Conservation (phyloP, 257 asterid species). For the Oldenlandia corymbosa region DNA sequence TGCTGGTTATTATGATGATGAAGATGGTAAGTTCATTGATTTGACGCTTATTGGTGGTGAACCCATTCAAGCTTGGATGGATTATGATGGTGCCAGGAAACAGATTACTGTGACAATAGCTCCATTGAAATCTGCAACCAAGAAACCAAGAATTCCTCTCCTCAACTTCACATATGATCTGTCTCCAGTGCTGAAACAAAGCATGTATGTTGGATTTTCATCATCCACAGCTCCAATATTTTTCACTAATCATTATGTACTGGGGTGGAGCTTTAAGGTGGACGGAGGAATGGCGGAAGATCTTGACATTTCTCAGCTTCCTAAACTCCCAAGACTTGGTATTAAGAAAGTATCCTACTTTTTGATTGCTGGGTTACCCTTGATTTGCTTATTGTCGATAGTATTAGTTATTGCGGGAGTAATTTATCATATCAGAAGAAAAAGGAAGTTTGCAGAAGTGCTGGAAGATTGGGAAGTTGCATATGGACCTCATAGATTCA, state of each 20-base stretch:
- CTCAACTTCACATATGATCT: constrained; percentile 29
- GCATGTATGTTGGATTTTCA: constrained; percentile 63
- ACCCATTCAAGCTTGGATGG: constrained; percentile 51
- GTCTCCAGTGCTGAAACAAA: constrained; percentile 31
- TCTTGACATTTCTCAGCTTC: constrained; percentile 43
- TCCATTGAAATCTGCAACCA: constrained; percentile 11
- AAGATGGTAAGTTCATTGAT: constrained; percentile 21
- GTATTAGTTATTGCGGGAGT: background rate
- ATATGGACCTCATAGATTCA: constrained; percentile 50
- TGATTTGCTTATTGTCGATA: constrained; percentile 11
- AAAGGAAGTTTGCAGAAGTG: constrained; percentile 43
- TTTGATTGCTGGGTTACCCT: constrained; percentile 34
- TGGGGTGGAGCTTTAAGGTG: constrained; percentile 58
- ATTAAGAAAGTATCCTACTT: constrained; percentile 27
- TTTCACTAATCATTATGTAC: constrained; percentile 39
- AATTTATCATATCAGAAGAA: constrained; percentile 29
- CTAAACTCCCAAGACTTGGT: constrained; percentile 47
- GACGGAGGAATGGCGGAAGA: constrained; percentile 31
- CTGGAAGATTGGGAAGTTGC: constrained; percentile 65
- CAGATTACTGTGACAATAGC: constrained; percentile 39
- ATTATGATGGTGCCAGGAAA: constrained; percentile 26
- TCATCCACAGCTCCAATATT: constrained; percentile 34
- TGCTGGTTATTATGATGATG: constrained; percentile 32
- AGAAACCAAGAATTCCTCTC: constrained; percentile 45
- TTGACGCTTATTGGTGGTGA: constrained; percentile 36